Base-by-base conservation (phyloP, 2,329 filamentous ascomycete species). In the Clonostachys sp. region DNA sequence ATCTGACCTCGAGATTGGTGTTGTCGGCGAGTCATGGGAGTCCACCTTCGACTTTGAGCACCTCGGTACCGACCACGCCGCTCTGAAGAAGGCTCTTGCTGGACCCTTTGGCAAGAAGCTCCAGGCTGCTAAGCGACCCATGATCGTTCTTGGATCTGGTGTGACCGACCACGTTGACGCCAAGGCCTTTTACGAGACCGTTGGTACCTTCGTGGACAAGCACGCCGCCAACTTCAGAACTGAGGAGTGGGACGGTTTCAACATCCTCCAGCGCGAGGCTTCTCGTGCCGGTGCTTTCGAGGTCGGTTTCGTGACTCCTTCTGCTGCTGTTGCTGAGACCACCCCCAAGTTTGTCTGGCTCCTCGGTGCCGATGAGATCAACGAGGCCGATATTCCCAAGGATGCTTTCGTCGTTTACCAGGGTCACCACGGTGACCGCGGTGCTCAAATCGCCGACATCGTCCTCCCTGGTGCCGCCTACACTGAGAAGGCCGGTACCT, bases 321-420 rank as follows among this genome's bases (percentile, higher is more conserved):
- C 90, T 14, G 72, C 84, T 2, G 81, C 83, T 54, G 89, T 95
- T 53, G 88, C 91, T 36, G 79, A 89, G 65, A 92, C 89, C 44
- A 88, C 84, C 64, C 86, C 94, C 53, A 99, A 97, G 79, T 91
- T 99, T 62, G 74, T 99, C 63, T 99, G 92, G 91, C 84, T 99
- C 45, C 84, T 99, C 45, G 94, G 91, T 56, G 94, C 94, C 30
- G 94, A 99, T 65, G 94, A 99, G 73, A 80, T 97, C 63, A 78
- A 79, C 54, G 83, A 89, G 57, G 79, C 82, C 50, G 91, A 96
- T 58, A 89, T 99, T 49, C 94, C 94, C 60, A 95, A 94, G 77
- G 88, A 94, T 56, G 91, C 94, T 12, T 99, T 97, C 64, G 86
- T 99, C 52, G 82, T 99, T 60, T 99, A 99, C 77, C 94, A 99